phyloP scores from a whole-genome alignment of 2,329 filamentous ascomycete species.

The Monosporascus sp. region DNA sequence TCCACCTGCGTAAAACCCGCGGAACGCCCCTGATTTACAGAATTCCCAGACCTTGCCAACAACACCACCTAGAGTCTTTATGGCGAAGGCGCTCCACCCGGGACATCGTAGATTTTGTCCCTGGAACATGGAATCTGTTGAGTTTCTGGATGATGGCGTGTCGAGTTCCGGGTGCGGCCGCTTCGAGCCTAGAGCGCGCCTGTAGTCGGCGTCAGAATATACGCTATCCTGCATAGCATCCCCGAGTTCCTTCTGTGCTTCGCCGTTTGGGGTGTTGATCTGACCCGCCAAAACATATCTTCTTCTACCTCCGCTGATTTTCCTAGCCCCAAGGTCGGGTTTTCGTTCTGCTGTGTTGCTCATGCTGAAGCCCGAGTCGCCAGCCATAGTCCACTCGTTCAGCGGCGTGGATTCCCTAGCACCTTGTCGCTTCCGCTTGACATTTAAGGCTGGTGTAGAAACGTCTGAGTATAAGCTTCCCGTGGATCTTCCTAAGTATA shows the following conservation, averaged over 20 bases:
- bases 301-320: conserved; percentile 16
- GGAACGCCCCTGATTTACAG: conserved; percentile 68
- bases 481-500: conserved; percentile 33
- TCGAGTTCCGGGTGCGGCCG: conserved; percentile 32
- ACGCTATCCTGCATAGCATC: conserved; percentile 44
- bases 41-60: conserved; percentile 81
- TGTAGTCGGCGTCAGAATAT: conserved; percentile 53
- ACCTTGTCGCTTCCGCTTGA: conserved; percentile 43
- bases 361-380: conserved; percentile 19
- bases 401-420: conserved; percentile 28
- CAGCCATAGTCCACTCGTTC: conserved; percentile 22
- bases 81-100: conserved; percentile 53
- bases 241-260: conserved; percentile 22
- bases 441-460: conserved; percentile 23
- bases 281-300: conserved; percentile 49
- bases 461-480: conserved; percentile 33
- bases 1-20: conserved; percentile 81
- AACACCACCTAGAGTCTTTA: conserved; percentile 59
- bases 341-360: conserved; percentile 23
- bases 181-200: conserved; percentile 46
- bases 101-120: conserved; percentile 20
- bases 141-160: conserved; percentile 23
- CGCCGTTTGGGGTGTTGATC: conserved; percentile 41
- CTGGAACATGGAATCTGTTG: conserved; percentile 8
- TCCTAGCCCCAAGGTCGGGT: conserved; percentile 8